Evolutionary conservation across 2,329 filamentous ascomycete species (phyloP), one percentile per base, ranked within the genome.

Genomic region (Aspergillus glaucus): DNA sequence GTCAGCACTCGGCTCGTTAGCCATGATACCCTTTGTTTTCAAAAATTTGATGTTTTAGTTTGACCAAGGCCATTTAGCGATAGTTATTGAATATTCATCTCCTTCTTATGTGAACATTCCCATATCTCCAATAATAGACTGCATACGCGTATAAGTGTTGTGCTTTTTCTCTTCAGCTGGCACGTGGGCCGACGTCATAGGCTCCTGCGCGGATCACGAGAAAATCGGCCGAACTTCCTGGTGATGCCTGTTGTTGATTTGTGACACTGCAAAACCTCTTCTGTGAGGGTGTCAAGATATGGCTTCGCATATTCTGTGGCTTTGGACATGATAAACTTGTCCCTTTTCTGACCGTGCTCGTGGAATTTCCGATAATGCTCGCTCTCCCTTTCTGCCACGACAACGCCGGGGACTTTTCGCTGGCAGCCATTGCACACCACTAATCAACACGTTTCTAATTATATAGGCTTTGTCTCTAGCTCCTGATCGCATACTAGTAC

Each of bases 131-230:
- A 28, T 28, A 9, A 28, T 10, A 28, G 26, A 28, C 26, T 28
- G 26, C 26, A 28, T 3, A 28, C 8, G 26, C 26, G 7, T 28
- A 28, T 9, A 9, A 37, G 34, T 15, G 34, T n/a, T n/a, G 34
- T 15, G 4, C 7, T 1, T 17, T 36, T 37, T 30, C n/a, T 8
- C 34, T 37, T 37, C n/a, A 19, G 34, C 34, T 19, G 34, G 58
- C 64, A 67, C 63, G 64, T 67, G 64, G 60, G 44, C 41, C 62
- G 63, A 67, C 64, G 64, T 67, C 64, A 67, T 67, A 57, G 57
- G 59, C 46, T 56, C 48, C 50, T 46, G 44, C 46, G 47, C 44
- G 30, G 32, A 43, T 50, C 50, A 45, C 47, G 41, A 54, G 47
- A 34, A 49, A 49, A n/a, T 15, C 43, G 14, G 12, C 26, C 22